A percentile compares a stretch with the other conserved stretches of the same genome.
Evolutionary conservation across 805 yeast species (phyloP).

Genomic region (Tetrapisispora phaffii): DNA sequence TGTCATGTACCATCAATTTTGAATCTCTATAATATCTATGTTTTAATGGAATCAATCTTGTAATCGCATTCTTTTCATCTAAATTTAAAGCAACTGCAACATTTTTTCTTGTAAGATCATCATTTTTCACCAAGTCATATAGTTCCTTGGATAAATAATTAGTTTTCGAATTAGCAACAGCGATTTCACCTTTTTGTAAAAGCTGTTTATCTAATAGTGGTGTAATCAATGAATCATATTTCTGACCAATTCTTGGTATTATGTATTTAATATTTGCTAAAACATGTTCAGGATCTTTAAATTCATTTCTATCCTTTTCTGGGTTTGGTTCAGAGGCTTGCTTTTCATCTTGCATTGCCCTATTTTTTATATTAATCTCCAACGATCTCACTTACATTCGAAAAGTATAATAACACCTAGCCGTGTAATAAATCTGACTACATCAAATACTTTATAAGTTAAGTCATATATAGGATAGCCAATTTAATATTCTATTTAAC

Average conservation of each 20-base stretch:
- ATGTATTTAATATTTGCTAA: not conserved
- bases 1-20: constrained; percentile 17
- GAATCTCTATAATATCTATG: constrained; percentile 18
- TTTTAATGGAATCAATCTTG: constrained; percentile 14
- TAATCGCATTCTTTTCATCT: constrained; percentile 5
- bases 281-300: not conserved
- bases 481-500: too few relatives aligned
- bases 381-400: too few relatives aligned
- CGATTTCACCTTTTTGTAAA: constrained; percentile 17
- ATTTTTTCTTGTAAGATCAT: constrained; percentile 5
- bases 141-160: constrained; percentile 17
- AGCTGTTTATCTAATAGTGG: constrained; percentile 11
- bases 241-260: constrained; percentile 10
- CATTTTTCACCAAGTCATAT: constrained; percentile 19
- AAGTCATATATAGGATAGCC: too few relatives aligned
- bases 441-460: too few relatives aligned
- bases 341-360: too few relatives aligned
- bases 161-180: not conserved
- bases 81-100: not conserved
- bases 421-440: too few relatives aligned
- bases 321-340: not conserved
- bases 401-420: too few relatives aligned
- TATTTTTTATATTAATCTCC: too few relatives aligned
- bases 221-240: constrained; percentile 11
- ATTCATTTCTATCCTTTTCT: not conserved